Base-by-base conservation (phyloP, 2,329 filamentous ascomycete species). In the Pseudogymnoascus sp. region DNA sequence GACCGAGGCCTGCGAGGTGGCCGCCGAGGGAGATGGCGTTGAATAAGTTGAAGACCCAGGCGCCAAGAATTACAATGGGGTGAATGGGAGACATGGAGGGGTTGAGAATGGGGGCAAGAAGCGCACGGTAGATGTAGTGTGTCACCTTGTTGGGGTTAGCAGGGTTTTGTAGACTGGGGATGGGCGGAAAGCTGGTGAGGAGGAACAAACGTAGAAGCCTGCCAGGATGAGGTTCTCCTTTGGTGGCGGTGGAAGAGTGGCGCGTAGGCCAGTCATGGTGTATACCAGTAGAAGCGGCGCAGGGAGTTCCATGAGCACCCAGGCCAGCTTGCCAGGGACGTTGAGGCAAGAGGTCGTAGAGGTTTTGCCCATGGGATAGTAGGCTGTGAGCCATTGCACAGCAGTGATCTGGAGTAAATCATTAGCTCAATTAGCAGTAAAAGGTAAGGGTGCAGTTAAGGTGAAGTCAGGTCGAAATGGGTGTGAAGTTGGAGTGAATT, bases 41-140 rank as follows among this genome's bases (percentile, higher is more conserved):
- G 72, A 82, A 72, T 65, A 95, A 70, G 73, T 99, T 94, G 77
- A 96, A 97, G 20, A 70, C 38, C 38, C 87, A 65, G 4, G 87
- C 94, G 20, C 78, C 74, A 57, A 77, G 7, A 77, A 87, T 87
- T 65, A 97, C 81, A 28, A 84, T 60, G 2, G 82, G 71, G 73
- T 96, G 89, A 66, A 96, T 89, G 7, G 93, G 93, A 4, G 91
- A 91, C 88, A 99, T 97, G 77, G 87, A 91, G 0, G 93, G 93
- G 65, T 93, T 90, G 65, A 93, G 79, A 62, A 95, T 77, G 2
- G 94, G 93, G 61, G 86, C 88, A 64, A 96, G 75, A 61, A 97
- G 74, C 8, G 94, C 92, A 64, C 94, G 90, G 79, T 99, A 95
- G 70, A 85, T 67, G 79, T 99, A 99, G 77, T 99, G 94, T 61